A percentile compares a stretch with the other conserved stretches of the same genome.
These are phyloP conservation scores for Verticillium tricorpus DNA, from an alignment of 2,329 filamentous ascomycete species.

Conservation along the genomic window DNA sequence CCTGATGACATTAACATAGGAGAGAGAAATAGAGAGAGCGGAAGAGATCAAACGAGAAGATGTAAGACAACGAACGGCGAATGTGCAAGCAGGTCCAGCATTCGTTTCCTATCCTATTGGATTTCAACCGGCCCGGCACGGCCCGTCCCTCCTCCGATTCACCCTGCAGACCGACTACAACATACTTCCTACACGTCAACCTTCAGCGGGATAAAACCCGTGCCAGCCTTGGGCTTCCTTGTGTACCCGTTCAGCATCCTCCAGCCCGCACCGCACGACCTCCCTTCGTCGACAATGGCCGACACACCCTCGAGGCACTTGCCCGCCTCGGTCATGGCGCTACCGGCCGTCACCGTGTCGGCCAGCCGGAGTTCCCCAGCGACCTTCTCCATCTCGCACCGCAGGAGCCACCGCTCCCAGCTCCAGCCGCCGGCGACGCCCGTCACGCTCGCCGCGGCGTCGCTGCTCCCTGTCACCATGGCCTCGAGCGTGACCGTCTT, in stretches of 20 bases:
- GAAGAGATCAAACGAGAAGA: neutral
- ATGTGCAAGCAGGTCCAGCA: neutral
- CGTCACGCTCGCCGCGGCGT: conserved; percentile 68
- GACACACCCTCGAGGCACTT: conserved; percentile 57
- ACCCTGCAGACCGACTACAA: too few species aligned
- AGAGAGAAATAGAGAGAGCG: neutral
- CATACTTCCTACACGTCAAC: neutral
- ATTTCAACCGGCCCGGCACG: neutral
- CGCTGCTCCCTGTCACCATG: conserved; percentile 57
- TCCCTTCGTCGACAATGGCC: conserved; percentile 59
- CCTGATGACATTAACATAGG: too few species aligned
- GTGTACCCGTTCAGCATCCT: conserved; percentile 60
- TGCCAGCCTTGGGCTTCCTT: conserved; percentile 48
- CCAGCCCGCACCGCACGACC: conserved; percentile 54
- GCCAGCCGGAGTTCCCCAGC: conserved; percentile 60
- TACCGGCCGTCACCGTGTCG: conserved; percentile 46
- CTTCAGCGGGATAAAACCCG: conserved; percentile 28
- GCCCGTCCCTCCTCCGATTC: too few species aligned
- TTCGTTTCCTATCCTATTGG: neutral
- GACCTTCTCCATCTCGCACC: conserved; percentile 75
- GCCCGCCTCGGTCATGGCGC: conserved; percentile 50
- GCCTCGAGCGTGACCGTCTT: conserved; percentile 55
- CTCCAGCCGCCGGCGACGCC: conserved; percentile 82
- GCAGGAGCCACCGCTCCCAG: conserved; percentile 96
- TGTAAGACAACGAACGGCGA: too few species aligned